Evolutionary conservation across 2,329 filamentous ascomycete species (phyloP).

Genomic region (Botryotinia convoluta): DNA sequence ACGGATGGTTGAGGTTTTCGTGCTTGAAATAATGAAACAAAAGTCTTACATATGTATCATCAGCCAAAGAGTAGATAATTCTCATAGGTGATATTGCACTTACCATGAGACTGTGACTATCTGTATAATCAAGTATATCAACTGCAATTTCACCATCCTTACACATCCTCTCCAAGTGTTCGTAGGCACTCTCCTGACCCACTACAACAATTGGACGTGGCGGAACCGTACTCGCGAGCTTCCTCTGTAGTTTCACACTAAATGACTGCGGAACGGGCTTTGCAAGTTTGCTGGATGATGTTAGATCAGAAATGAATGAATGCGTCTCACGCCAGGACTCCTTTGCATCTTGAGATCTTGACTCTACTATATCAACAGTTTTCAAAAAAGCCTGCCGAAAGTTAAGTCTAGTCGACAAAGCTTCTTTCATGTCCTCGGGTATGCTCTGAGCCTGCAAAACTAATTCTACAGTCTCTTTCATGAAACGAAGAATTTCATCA

Average conservation of each 20-base stretch:
- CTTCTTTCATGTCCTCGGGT: slow-evolving; percentile 44
- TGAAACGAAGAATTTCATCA: slow-evolving; percentile 37
- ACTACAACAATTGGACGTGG: slow-evolving; percentile 84
- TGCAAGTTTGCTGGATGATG: slow-evolving; percentile 59
- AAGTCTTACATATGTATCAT: slow-evolving; percentile 51
- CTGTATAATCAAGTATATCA: slow-evolving; percentile 63
- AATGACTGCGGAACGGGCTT: slow-evolving; percentile 73
- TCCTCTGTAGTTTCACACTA: slow-evolving; percentile 86
- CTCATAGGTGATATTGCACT: not conserved
- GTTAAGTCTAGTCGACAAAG: slow-evolving; percentile 62
- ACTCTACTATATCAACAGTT: slow-evolving; percentile 48
- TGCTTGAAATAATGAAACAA: slow-evolving; percentile 70
- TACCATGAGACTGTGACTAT: slow-evolving; percentile 69
- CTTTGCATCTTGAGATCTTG: slow-evolving; percentile 46
- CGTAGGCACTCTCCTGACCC: slow-evolving; percentile 67
- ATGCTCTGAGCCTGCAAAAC: slow-evolving; percentile 29
- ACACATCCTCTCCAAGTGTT: slow-evolving; percentile 67
- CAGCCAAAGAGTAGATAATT: not conserved
- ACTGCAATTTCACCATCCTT: slow-evolving; percentile 68
- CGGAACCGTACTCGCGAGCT: slow-evolving; percentile 88
- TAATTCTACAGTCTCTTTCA: slow-evolving; percentile 37
- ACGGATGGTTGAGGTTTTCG: slow-evolving; percentile 79
- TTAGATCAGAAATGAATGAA: slow-evolving; percentile 52
- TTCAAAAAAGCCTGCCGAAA: slow-evolving; percentile 64
- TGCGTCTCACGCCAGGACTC: slow-evolving; percentile 44